These are phyloP conservation scores for Citrus sinensis DNA, from an alignment of 345 rosid species.

Conservation along the genomic window DNA sequence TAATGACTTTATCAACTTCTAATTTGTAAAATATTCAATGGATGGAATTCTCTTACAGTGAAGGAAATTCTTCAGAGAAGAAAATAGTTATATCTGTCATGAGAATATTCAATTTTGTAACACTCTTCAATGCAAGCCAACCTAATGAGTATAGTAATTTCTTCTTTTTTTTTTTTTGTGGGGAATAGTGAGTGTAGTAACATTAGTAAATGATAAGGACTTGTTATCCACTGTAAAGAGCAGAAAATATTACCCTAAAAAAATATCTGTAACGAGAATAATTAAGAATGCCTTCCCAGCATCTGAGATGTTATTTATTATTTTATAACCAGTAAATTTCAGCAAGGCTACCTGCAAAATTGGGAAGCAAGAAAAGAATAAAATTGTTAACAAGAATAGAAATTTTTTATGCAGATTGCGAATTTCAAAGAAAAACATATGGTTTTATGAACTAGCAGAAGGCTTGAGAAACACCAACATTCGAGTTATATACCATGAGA, in stretches of 20 bases:
- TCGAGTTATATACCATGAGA: not conserved
- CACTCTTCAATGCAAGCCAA: not conserved
- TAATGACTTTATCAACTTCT: not conserved
- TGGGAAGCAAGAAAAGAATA: constrained; percentile 1
- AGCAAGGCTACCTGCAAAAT: constrained; percentile 80
- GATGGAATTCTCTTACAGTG: not conserved
- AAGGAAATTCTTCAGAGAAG: not conserved
- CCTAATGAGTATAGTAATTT: not conserved
- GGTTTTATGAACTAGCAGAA: not conserved
- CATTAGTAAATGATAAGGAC: not conserved
- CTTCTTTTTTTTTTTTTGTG: too few species aligned
- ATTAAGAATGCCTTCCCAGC: constrained; percentile 88
- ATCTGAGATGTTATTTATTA: constrained; percentile 77
- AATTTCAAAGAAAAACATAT: not conserved
- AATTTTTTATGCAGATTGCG: not conserved
- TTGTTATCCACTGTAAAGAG: not conserved
- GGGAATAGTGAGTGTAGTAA: not conserved
- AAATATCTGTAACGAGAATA: constrained; percentile 71
- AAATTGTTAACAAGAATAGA: not conserved
- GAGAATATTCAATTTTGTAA: not conserved
- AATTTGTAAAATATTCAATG: not conserved
- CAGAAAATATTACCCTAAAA: constrained; percentile 65
- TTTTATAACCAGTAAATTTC: constrained; percentile 88
- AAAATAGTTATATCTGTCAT: not conserved
- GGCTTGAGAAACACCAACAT: not conserved